Base-by-base conservation (phyloP, 1,139 yeast species). In the Arxiozyma slooffiae region DNA sequence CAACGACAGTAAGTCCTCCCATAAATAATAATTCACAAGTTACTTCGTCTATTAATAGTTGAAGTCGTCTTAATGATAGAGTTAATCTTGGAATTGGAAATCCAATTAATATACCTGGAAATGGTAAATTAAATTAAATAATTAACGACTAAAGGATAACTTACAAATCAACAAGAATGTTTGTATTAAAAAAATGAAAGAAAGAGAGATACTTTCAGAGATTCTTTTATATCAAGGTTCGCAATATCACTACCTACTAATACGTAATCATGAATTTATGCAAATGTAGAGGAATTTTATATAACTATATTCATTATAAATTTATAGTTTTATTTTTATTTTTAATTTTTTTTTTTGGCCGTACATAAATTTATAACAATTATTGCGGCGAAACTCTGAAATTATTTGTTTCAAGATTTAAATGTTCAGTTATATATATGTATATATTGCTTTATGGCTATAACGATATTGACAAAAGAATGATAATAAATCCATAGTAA, bases 21-120 rank as follows among this genome's bases (percentile, higher is more conserved):
- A 40, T 21, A 34, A 38, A 22, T 30, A 23, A 17, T 20, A 42
- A 37, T 42, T 24, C 38, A 17, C 37, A 21, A 24, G 7, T 23
- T 4, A 26, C 7, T 11, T 17, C 37, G 11, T 37, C 18, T 9
- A 23, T n/a, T 17, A 38, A 24, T 46, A 22, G 23, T 49, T 55
- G 55, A 1, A 56, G 54, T 37, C 55, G 59, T 1, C 51, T 48
- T 22, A 60, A 57, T 22, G 61, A 60, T 9, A 53, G 59, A 44
- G 60, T 59, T 7, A 60, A 61, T 44, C 53, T 57, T 7, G 63
- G 62, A 1, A 49, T 55, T 17, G 57, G 57, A 7, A 59, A 50
- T 43, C 55, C 54, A 5, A 55, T 53, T 6, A 55, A 57, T 52
- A 52, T 51, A 11, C 51, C 51, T 50, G 61, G 26, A 14, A 38